phyloP scores from a whole-genome alignment of 768 basidiomycete genomes.

The Mycena sanguinolenta region DNA sequence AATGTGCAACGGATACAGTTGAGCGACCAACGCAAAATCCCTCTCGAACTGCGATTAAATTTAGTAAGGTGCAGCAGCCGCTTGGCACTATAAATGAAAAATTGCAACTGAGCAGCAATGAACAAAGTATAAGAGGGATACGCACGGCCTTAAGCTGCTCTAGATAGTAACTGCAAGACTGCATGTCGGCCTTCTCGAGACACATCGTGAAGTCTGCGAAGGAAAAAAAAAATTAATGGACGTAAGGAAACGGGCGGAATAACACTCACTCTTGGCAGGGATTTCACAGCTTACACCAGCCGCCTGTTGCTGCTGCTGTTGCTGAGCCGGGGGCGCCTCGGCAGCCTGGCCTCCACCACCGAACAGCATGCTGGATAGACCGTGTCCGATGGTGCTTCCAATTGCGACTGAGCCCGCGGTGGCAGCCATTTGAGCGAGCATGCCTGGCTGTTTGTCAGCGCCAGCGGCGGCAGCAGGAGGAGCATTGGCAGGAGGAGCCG shows the following conservation, averaged over 20 bases:
- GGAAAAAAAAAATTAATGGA: conserved; percentile 10
- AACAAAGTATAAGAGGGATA: neutral
- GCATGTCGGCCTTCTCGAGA: conserved; percentile 48
- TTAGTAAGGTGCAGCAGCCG: conserved; percentile 74
- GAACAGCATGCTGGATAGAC: conserved; percentile 80
- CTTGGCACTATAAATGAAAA: conserved; percentile 70
- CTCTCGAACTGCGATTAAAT: conserved; percentile 26
- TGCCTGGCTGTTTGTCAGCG: conserved; percentile 71
- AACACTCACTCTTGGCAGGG: conserved; percentile 80
- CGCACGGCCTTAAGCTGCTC: conserved; percentile 33
- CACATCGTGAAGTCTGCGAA: conserved; percentile 84
- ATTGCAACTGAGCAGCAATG: neutral
- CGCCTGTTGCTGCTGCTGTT: conserved; percentile 59
- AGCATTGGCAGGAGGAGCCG: conserved; percentile 57
- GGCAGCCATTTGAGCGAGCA: conserved; percentile 89
- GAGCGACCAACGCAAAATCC: conserved; percentile 9
- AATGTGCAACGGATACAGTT: conserved; percentile 13
- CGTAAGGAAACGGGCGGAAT: neutral
- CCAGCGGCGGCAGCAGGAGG: conserved; percentile 55
- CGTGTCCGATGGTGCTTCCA: conserved; percentile 91
- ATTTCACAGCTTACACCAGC: conserved; percentile 72
- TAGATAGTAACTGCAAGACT: conserved; percentile 25
- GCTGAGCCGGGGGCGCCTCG: conserved; percentile 64
- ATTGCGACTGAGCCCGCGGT: conserved; percentile 92
- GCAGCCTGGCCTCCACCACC: conserved; percentile 70